Percentiles rank a stretch among this genome's conserved stretches.
Evolutionary conservation across 1,284 basidiomycete species (phyloP).

Genomic region (Trichosporon faecale): DNA sequence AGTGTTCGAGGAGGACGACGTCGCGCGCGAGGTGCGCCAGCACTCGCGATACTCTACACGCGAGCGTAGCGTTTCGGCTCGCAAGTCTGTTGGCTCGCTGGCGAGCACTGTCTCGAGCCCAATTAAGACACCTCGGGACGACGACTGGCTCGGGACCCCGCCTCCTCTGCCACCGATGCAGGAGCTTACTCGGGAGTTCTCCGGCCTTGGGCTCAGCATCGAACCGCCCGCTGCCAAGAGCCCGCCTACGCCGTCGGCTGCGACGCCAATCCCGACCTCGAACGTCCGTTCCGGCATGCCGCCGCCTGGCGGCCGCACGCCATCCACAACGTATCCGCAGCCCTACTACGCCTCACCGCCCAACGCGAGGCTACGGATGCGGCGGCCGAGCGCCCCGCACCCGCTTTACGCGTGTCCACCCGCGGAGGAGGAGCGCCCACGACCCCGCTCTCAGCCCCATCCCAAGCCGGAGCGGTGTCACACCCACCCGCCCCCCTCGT

Average conservation of each 20-base stretch:
- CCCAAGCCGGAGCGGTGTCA: neutral
- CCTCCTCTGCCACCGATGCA: constrained; percentile 5
- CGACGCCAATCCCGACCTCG: neutral
- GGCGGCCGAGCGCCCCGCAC: neutral
- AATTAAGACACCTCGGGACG: neutral
- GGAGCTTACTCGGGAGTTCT: neutral
- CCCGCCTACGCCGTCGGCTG: neutral
- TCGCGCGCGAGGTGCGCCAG: neutral
- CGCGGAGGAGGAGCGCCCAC: neutral
- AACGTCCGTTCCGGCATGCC: neutral
- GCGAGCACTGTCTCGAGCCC: neutral
- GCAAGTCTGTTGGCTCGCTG: neutral
- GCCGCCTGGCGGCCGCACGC: neutral
- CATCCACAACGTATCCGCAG: neutral
- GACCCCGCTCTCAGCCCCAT: neutral
- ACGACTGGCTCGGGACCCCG: neutral
- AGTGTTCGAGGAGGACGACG: constrained; percentile 1
- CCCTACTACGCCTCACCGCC: neutral
- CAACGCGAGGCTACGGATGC: neutral
- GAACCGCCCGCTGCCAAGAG: neutral
- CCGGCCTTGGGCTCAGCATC: neutral
- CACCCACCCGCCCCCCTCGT: neutral
- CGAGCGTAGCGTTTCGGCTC: neutral
- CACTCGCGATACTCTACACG: neutral
- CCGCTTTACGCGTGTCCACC: neutral